phyloP scores from a whole-genome alignment of 2,329 filamentous ascomycete species.

The Fusarium sp. region DNA sequence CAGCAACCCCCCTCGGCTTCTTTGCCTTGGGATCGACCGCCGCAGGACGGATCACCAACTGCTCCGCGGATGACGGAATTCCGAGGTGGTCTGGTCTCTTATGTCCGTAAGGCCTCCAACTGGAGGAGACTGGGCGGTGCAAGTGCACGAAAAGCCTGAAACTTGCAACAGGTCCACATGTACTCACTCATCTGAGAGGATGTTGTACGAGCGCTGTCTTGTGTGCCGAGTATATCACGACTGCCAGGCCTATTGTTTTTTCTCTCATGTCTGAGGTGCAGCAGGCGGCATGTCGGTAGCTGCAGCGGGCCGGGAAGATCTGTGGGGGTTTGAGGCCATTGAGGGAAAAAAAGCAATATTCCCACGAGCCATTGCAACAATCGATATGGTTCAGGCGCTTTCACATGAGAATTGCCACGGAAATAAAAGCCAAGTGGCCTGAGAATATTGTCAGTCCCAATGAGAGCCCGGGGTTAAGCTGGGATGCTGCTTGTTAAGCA shows the following conservation, averaged over 20 bases:
- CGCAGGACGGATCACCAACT: constrained; percentile 4
- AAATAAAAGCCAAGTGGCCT: neutral
- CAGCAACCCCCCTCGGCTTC: constrained; percentile 22
- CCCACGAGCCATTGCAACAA: neutral
- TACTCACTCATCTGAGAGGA: constrained; percentile 5
- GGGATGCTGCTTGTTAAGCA: constrained; percentile 8
- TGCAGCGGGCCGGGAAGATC: constrained; percentile 32
- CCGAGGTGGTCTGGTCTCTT: neutral
- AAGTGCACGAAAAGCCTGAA: neutral
- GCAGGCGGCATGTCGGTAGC: constrained; percentile 21
- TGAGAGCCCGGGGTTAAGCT: neutral
- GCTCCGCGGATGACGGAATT: neutral
- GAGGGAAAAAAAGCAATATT: constrained; percentile 16
- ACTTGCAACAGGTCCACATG: constrained; percentile 20
- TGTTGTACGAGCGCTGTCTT: constrained; percentile 1
- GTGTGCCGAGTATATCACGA: neutral
- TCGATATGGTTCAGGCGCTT: neutral
- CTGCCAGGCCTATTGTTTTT: neutral
- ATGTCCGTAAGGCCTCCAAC: constrained; percentile 21
- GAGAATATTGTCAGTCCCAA: neutral
- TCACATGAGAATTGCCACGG: neutral
- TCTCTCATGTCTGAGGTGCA: constrained; percentile 16
- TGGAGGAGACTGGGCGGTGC: neutral
- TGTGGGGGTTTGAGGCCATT: constrained; percentile 34
- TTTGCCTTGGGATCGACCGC: constrained; percentile 11